Evolutionary conservation across 1,139 yeast genomes (phyloP).

Genomic region (Nematodospora anomalae): DNA sequence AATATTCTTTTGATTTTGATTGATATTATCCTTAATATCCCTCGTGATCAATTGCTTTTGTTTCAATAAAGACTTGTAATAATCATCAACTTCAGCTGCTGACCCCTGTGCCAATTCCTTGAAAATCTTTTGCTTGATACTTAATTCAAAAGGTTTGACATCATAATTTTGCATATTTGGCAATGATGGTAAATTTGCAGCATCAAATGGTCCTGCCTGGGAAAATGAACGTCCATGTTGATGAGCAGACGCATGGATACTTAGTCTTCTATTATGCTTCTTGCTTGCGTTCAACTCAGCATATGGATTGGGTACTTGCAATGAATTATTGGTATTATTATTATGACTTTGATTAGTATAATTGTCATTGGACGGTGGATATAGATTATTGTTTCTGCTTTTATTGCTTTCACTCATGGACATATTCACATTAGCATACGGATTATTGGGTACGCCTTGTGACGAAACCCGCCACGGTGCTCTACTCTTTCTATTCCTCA

Average conservation of each 20-base stretch:
- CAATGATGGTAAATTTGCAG: slow-evolving; percentile 42
- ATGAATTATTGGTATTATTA: slow-evolving; percentile 3
- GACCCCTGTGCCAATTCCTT: slow-evolving; percentile 62
- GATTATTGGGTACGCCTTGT: slow-evolving; percentile 23
- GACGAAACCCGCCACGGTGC: slow-evolving; percentile 44
- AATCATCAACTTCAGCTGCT: slow-evolving; percentile 72
- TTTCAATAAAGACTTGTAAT: slow-evolving; percentile 55
- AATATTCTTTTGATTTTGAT: slow-evolving; percentile 73
- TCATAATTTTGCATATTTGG: slow-evolving; percentile 13
- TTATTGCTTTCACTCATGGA: slow-evolving; percentile 11
- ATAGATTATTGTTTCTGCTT: slow-evolving; percentile 6
- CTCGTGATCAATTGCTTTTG: slow-evolving; percentile 56
- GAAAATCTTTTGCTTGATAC: slow-evolving; percentile 42
- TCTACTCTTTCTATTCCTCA: slow-evolving; percentile 41
- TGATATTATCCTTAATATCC: slow-evolving; percentile 65
- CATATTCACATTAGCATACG: slow-evolving; percentile 32
- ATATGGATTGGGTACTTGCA: slow-evolving; percentile 20
- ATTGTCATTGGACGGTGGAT: not conserved
- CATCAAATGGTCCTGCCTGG: slow-evolving; percentile 25
- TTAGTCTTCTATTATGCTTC: slow-evolving; percentile 36
- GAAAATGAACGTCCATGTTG: slow-evolving; percentile 32
- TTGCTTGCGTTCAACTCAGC: slow-evolving; percentile 17
- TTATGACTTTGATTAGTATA: not conserved
- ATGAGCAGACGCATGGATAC: slow-evolving; percentile 47
- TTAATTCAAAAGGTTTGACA: slow-evolving; percentile 1